These are phyloP conservation scores for Ustilago trichophora DNA, from an alignment of 1,284 basidiomycete genomes.

Conservation along the genomic window DNA sequence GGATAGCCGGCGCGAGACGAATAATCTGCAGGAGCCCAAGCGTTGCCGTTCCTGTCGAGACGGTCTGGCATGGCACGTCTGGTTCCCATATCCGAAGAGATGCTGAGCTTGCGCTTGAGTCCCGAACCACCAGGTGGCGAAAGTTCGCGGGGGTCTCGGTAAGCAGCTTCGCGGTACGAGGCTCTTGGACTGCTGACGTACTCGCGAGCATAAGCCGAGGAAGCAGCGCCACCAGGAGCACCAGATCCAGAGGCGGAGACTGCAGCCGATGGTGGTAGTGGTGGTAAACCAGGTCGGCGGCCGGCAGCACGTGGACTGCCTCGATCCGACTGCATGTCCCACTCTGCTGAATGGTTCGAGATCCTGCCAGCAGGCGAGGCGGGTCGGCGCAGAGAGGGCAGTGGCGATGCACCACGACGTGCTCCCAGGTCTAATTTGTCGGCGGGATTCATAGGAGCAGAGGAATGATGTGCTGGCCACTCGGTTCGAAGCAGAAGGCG, in stretches of 20 bases:
- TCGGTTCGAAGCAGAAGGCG: background rate
- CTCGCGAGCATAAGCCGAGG: slow-evolving; percentile 20
- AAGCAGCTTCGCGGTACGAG: slow-evolving; percentile 24
- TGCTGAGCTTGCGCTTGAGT: slow-evolving; percentile 40
- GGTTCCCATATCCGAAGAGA: slow-evolving; percentile 20
- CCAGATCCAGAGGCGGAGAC: background rate
- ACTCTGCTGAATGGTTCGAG: slow-evolving; percentile 43
- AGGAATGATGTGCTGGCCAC: background rate
- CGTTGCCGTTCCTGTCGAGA: slow-evolving; percentile 20
- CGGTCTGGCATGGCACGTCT: slow-evolving; percentile 19
- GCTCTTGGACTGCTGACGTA: slow-evolving; percentile 29
- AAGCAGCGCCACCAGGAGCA: slow-evolving; percentile 5
- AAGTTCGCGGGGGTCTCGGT: slow-evolving; percentile 39
- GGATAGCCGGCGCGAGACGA: slow-evolving; percentile 17
- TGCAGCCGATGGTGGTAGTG: slow-evolving; percentile 6
- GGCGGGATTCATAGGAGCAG: slow-evolving; percentile 12
- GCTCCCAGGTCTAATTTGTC: slow-evolving; percentile 13
- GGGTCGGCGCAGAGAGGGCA: slow-evolving; percentile 26
- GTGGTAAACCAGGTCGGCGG: slow-evolving; percentile 15
- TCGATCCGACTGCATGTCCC: slow-evolving; percentile 36
- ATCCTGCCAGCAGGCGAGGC: slow-evolving; percentile 34
- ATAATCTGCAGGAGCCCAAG: slow-evolving; percentile 23
- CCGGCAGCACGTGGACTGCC: slow-evolving; percentile 29
- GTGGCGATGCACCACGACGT: slow-evolving; percentile 28
- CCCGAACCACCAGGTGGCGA: slow-evolving; percentile 14